Evolutionary conservation across 495 filamentous ascomycete genomes (phyloP).

Genomic region (Beverwykella pulmonaria): DNA sequence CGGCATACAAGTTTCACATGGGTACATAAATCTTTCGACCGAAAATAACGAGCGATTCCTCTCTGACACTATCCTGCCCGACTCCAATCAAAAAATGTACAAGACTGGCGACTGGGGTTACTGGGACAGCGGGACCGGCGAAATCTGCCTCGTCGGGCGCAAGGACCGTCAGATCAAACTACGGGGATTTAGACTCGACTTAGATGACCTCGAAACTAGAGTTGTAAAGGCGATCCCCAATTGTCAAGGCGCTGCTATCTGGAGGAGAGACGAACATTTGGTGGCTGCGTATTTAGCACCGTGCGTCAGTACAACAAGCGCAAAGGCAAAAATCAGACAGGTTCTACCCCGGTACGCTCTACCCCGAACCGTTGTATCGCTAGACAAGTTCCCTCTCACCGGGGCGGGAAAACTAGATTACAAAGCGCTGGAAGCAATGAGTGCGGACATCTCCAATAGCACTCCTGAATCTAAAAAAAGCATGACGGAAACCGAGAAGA

Average conservation of each 20-base stretch:
- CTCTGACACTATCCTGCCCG: constrained; percentile 52
- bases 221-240: constrained; percentile 34
- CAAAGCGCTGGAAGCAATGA: too few relatives aligned
- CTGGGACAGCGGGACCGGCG: constrained; percentile 36
- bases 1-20: constrained; percentile 45
- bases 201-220: constrained; percentile 47
- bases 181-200: constrained; percentile 43
- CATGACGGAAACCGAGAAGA: too few relatives aligned
- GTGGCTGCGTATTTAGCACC: not conserved
- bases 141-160: constrained; percentile 40
- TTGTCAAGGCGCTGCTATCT: constrained; percentile 1
- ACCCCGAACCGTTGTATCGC: not conserved
- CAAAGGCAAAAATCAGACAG: not conserved
- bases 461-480: too few relatives aligned
- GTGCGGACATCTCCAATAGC: too few relatives aligned
- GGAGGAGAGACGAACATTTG: not conserved
- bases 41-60: too few relatives aligned
- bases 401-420: constrained; percentile 20
- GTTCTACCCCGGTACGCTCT: constrained; percentile 12
- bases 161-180: constrained; percentile 47
- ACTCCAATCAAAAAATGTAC: constrained; percentile 49
- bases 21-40: constrained; percentile 44
- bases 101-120: constrained; percentile 43
- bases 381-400: constrained; percentile 9
- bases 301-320: not conserved